A percentile compares a stretch with the other conserved stretches of the same genome.
Conservation (phyloP, 1,284 basidiomycete species). For the Ustilago loliicola region DNA sequence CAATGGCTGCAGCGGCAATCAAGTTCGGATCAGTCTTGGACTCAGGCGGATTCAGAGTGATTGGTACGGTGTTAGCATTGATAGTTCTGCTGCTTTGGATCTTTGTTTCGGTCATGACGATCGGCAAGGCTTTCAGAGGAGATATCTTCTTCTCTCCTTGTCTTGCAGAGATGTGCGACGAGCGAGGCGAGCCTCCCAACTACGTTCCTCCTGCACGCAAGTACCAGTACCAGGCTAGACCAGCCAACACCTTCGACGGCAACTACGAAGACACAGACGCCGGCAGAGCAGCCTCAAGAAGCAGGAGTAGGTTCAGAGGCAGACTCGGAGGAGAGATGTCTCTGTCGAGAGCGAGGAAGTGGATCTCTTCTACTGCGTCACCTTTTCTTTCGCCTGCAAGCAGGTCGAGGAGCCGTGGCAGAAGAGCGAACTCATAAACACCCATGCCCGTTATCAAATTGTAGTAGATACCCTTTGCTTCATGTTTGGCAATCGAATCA, state of each 20-base stretch:
- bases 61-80: conserved; percentile 53
- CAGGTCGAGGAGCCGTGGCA: conserved; percentile 16
- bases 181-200: conserved; percentile 43
- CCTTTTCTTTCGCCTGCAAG: conserved; percentile 12
- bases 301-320: conserved; percentile 13
- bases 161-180: conserved; percentile 51
- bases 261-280: not conserved
- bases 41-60: conserved; percentile 46
- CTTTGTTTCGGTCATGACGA: conserved; percentile 36
- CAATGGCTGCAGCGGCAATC: conserved; percentile 49
- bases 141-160: conserved; percentile 58
- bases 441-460: not conserved
- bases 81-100: conserved; percentile 56
- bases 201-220: conserved; percentile 44
- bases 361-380: conserved; percentile 3
- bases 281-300: conserved; percentile 9
- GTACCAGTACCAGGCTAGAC: conserved; percentile 50
- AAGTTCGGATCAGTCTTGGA: conserved; percentile 57
- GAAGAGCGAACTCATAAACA: not conserved
- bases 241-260: conserved; percentile 8
- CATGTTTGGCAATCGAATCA: not conserved
- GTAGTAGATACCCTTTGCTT: not conserved
- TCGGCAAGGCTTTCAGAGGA: conserved; percentile 28
- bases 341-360: conserved; percentile 25
- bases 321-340: conserved; percentile 14